These are phyloP conservation scores for Corylus heterophylla DNA, from an alignment of 306 rosid species.

Conservation along the genomic window DNA sequence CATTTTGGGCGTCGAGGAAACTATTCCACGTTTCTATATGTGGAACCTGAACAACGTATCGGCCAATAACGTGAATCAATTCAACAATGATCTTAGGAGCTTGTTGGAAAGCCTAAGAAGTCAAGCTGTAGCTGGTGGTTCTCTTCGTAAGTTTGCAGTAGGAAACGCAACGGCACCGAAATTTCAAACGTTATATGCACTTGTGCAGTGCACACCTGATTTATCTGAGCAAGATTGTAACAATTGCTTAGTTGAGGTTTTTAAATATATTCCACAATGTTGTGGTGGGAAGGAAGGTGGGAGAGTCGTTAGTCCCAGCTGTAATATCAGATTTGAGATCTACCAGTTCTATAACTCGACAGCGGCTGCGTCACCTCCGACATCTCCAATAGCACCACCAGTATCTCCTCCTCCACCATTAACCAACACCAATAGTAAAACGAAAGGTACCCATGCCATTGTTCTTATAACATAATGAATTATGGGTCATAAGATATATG, in stretches of 20 bases:
- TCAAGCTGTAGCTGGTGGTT: conserved; percentile 18
- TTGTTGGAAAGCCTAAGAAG: conserved; percentile 8
- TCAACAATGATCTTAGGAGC: conserved; percentile 16
- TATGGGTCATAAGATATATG: neutral
- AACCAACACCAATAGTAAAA: no score
- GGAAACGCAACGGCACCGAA: neutral
- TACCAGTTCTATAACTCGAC: conserved; percentile 13
- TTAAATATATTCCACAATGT: neutral
- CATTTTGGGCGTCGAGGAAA: conserved; percentile 20
- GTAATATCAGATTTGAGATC: conserved; percentile 33
- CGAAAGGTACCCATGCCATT: neutral
- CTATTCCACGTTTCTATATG: neutral
- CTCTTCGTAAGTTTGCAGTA: conserved; percentile 22
- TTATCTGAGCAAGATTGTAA: conserved; percentile 14
- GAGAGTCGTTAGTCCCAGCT: conserved; percentile 37
- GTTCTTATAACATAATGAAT: neutral
- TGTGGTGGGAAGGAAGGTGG: conserved; percentile 21
- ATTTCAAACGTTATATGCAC: conserved; percentile 11
- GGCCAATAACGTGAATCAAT: neutral
- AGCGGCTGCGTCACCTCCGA: neutral
- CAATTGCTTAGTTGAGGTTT: neutral
- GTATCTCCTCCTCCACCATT: neutral
- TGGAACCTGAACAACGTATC: neutral
- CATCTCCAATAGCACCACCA: no score
- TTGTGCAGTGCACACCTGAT: conserved; percentile 39